phyloP scores from a whole-genome alignment of 2,329 filamentous ascomycete genomes.

The Calonectria hongkongensis region DNA sequence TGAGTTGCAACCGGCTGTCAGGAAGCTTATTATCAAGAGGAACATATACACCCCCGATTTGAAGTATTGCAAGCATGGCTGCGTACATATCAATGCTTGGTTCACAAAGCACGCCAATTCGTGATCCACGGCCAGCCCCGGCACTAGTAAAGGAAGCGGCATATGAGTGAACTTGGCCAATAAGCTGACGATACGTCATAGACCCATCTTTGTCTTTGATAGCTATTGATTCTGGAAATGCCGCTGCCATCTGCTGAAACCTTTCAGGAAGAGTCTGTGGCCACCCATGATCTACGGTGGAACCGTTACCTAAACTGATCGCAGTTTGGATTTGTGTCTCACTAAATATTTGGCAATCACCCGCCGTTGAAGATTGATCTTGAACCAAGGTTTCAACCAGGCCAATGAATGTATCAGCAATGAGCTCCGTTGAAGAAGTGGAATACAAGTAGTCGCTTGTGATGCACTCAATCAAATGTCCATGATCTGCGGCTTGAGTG shows the following conservation, averaged over 20 bases:
- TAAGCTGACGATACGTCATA: background rate
- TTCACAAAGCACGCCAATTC: background rate
- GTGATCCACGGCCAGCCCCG: background rate
- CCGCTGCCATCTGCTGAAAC: background rate
- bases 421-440: background rate
- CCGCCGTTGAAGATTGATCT: background rate
- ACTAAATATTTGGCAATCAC: background rate
- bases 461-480: background rate
- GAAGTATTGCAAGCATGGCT: background rate
- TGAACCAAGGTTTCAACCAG: background rate
- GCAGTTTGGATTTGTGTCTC: background rate
- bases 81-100: slow-evolving; percentile 11
- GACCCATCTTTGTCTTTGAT: background rate
- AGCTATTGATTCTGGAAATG: background rate
- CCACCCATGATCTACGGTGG: background rate
- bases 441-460: background rate
- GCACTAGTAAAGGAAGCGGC: background rate
- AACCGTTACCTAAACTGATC: background rate
- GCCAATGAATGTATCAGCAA: background rate
- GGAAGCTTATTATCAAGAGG: background rate
- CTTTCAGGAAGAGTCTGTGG: background rate
- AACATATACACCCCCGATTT: background rate
- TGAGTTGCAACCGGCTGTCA: background rate
- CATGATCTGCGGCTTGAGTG: background rate
- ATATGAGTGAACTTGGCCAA: background rate